Base-by-base conservation (phyloP, 805 yeast genomes). In the Barnettozyma populi region DNA sequence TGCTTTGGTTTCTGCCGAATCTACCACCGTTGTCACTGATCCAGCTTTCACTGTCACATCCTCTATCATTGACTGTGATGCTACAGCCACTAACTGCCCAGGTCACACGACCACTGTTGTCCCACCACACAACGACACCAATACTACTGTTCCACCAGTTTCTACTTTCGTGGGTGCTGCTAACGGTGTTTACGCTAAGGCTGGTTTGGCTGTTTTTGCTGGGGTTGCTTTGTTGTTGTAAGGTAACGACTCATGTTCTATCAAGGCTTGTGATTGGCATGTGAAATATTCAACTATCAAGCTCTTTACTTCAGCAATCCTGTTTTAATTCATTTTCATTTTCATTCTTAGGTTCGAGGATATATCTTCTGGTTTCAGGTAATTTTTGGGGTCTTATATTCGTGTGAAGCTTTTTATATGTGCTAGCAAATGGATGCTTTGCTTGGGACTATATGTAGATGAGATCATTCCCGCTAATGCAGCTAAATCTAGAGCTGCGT, bases 161-260 rank as follows among this genome's bases (percentile, higher is more conserved):
- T 39, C 65, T 41, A 51, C 62, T 36, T 63, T 39, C 51, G 59
- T 49, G 46, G 67, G 63, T 63, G 59, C 55, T 52, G 67, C 61
- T 50, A 47, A 51, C 52, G 46, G 41, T 44, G 39, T 49, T 48
- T 52, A 47, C 53, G 62, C 59, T 45, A 52, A 54, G 47, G 60
- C 58, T 38, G 67, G 64, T 57, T 62, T 56, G 45, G 65, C 59
- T 44, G 66, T 57, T 44, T 48, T 53, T 20, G 65, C 60, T 40
- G 67, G 54, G 54, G 57, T 53, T 41, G 66, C 64, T 43, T 50
- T 63, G 35, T 54, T 59, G 51, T 56, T 63, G 55, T 63, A 61
- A 60, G 57, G 42, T 23, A 8, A n/a, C n/a, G n/a, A n/a, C n/a
- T n/a, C n/a, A n/a, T n/a, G n/a, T n/a, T n/a, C n/a, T n/a, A n/a